phyloP scores from a whole-genome alignment of 495 filamentous ascomycete species.

The Echria macrotheca region DNA sequence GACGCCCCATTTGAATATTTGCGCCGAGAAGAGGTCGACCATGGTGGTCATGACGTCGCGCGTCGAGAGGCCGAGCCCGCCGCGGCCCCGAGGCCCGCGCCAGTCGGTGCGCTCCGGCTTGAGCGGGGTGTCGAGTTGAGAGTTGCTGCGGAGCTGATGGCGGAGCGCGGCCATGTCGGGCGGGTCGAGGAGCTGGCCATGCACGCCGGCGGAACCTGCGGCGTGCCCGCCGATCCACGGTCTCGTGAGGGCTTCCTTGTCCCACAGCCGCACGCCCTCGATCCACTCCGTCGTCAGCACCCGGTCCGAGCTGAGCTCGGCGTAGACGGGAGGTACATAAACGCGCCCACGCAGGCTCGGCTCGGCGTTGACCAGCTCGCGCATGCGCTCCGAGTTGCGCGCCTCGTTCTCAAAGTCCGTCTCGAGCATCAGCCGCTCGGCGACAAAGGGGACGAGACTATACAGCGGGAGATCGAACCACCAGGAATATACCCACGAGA shows the following conservation, averaged over 20 bases:
- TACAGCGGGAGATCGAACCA: slow-evolving; percentile 88
- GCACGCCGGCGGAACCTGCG: slow-evolving; percentile 69
- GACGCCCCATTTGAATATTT: slow-evolving; percentile 93
- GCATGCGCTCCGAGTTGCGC: slow-evolving; percentile 79
- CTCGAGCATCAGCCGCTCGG: slow-evolving; percentile 78
- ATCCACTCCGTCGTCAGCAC: slow-evolving; percentile 98
- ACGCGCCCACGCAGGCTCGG: slow-evolving; percentile 70
- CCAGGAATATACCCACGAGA: slow-evolving; percentile 68
- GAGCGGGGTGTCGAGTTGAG: slow-evolving; percentile 46
- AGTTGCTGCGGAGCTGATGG: slow-evolving; percentile 37
- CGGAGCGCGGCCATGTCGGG: slow-evolving; percentile 39
- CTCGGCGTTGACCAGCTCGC: slow-evolving; percentile 67
- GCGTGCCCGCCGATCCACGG: slow-evolving; percentile 74
- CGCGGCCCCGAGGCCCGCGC: slow-evolving; percentile 62
- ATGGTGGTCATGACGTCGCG: slow-evolving; percentile 92
- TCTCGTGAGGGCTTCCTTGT: slow-evolving; percentile 68
- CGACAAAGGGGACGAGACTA: slow-evolving; percentile 80
- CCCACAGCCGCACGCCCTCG: slow-evolving; percentile 86
- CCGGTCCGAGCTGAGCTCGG: slow-evolving; percentile 72
- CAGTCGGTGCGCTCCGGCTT: slow-evolving; percentile 79
- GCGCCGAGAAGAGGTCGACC: slow-evolving; percentile 88
- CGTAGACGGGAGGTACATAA: slow-evolving; percentile 80
- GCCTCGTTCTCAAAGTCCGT: slow-evolving; percentile 94
- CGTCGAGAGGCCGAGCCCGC: slow-evolving; percentile 74
- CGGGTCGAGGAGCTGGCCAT: slow-evolving; percentile 58